Conservation (phyloP, 257 asterid species). For the Anisodus tanguticus region DNA sequence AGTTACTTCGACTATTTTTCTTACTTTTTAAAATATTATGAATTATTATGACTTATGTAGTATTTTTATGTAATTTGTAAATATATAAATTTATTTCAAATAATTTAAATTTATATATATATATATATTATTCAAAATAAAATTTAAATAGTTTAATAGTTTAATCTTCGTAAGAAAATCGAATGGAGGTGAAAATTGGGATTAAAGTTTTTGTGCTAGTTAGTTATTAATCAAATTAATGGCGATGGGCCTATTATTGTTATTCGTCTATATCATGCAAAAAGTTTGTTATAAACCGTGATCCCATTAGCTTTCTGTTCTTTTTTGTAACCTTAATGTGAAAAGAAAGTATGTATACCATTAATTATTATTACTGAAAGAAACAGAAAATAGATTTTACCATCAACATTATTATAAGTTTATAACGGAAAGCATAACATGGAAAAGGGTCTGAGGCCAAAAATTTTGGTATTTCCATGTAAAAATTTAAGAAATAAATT, state of each 20-base stretch:
- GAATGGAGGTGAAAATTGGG: too few species aligned
- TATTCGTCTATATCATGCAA: neutral
- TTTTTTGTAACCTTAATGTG: neutral
- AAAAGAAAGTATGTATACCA: neutral
- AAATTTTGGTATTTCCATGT: neutral
- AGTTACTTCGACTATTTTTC: too few species aligned
- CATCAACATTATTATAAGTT: neutral
- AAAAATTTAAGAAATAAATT: too few species aligned
- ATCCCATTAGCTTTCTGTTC: neutral
- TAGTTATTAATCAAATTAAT: too few species aligned
- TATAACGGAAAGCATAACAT: neutral
- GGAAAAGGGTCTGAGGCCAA: neutral
- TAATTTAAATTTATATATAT: neutral
- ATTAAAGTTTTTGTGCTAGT: too few species aligned
- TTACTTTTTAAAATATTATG: too few species aligned
- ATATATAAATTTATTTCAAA: neutral
- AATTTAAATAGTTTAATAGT: neutral
- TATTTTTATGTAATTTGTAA: neutral
- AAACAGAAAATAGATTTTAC: neutral
- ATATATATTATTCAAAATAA: neutral
- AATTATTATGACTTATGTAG: too few species aligned
- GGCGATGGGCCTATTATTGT: too few species aligned
- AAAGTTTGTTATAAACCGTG: neutral
- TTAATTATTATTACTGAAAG: neutral
- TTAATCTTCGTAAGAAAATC: too few species aligned